These are phyloP conservation scores for Seiridium unicorne DNA, from an alignment of 2,329 filamentous ascomycete species.

Conservation along the genomic window DNA sequence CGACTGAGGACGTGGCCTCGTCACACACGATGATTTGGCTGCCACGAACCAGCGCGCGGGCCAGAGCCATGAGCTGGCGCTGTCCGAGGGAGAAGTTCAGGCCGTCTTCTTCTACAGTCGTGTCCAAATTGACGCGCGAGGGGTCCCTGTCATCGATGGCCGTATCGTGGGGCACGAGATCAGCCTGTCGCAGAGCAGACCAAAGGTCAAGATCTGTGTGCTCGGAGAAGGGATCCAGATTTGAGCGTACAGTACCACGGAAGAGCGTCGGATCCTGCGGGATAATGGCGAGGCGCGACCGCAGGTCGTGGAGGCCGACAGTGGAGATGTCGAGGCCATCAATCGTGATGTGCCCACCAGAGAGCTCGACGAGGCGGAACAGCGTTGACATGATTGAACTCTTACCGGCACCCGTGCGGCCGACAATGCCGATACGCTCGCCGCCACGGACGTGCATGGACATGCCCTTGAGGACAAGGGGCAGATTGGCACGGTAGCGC, in stretches of 20 bases:
- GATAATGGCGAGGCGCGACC: slow-evolving; percentile 77
- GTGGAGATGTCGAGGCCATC: slow-evolving; percentile 70
- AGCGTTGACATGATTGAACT: slow-evolving; percentile 80
- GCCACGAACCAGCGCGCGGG: slow-evolving; percentile 82
- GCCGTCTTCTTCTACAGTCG: slow-evolving; percentile 85
- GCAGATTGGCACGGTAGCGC: slow-evolving; percentile 71
- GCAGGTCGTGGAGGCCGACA: slow-evolving; percentile 72
- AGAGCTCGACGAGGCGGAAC: slow-evolving; percentile 72
- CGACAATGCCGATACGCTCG: slow-evolving; percentile 79
- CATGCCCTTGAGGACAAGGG: slow-evolving; percentile 70
- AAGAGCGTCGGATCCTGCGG: slow-evolving; percentile 84
- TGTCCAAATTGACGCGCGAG: slow-evolving; percentile 78
- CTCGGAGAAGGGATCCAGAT: slow-evolving; percentile 78
- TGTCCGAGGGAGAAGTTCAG: slow-evolving; percentile 95
- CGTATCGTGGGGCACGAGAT: slow-evolving; percentile 53
- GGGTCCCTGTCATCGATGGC: slow-evolving; percentile 30
- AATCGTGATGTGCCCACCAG: slow-evolving; percentile 60
- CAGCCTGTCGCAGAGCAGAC: slow-evolving; percentile 74
- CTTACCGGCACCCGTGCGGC: slow-evolving; percentile 80
- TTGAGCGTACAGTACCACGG: slow-evolving; percentile 74
- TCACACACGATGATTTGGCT: slow-evolving; percentile 95
- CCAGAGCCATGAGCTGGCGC: slow-evolving; percentile 91
- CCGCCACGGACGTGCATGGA: slow-evolving; percentile 71
- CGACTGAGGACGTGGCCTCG: slow-evolving; percentile 89
- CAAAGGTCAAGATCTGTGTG: slow-evolving; percentile 77